phyloP scores from a whole-genome alignment of 441 rosid species.

The Adansonia rubrostipa region DNA sequence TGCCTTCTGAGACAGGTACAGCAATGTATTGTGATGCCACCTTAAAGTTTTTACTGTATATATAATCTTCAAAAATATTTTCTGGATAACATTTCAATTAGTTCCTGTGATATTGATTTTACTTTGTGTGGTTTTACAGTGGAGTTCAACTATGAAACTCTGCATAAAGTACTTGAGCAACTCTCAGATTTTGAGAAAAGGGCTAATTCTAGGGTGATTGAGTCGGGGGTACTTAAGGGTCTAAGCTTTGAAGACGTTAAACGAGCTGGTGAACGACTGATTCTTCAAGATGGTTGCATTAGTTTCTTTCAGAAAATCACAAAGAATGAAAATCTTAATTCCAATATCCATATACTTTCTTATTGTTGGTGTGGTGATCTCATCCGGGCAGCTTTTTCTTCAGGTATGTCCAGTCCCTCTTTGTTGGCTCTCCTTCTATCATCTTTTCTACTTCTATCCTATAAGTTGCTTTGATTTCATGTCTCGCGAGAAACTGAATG shows the following conservation, averaged over 20 bases:
- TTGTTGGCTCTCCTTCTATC: neutral
- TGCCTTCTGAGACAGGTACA: constrained; percentile 65
- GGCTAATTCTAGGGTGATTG: constrained; percentile 79
- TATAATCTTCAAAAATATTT: neutral
- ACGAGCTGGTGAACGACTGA: constrained; percentile 72
- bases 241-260: constrained; percentile 77
- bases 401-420: constrained; percentile 47
- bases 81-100: constrained; percentile 12
- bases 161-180: constrained; percentile 63
- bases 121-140: constrained; percentile 45
- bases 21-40: constrained; percentile 10
- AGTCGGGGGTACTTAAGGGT: constrained; percentile 80
- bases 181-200: constrained; percentile 72
- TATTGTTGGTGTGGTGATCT: constrained; percentile 96
- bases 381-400: constrained; percentile 73
- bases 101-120: constrained; percentile 12
- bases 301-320: constrained; percentile 64
- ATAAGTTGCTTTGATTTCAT: neutral
- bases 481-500: neutral
- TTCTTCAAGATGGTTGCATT: constrained; percentile 84
- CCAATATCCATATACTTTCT: constrained; percentile 68
- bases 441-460: neutral
- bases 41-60: neutral
- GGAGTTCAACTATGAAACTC: constrained; percentile 66
- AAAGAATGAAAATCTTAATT: constrained; percentile 54